Percentiles rank a stretch among this genome's conserved stretches.
Evolutionary conservation across 1,139 yeast genomes (phyloP).

Genomic region (Pichia sp.): DNA sequence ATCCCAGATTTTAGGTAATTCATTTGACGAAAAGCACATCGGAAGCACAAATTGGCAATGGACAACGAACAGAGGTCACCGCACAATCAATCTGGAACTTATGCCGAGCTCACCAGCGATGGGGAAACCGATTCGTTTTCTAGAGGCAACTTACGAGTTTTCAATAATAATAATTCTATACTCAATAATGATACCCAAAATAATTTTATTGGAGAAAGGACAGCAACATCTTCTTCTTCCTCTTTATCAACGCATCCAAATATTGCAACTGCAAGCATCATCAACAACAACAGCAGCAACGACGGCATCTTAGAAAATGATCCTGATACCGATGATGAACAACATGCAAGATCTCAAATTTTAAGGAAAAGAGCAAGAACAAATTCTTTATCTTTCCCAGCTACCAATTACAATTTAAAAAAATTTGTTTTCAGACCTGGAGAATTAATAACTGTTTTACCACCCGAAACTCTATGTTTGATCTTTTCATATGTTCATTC

Average conservation of each 20-base stretch:
- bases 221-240: constrained; percentile 2
- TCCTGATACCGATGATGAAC: constrained; percentile 30
- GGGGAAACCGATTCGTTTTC: not conserved
- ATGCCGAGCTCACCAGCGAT: not conserved
- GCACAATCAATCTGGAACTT: not conserved
- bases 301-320: constrained; percentile 22
- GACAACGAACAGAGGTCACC: too few species aligned
- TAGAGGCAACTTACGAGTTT: not conserved
- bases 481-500: constrained; percentile 64
- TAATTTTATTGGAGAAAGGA: not conserved
- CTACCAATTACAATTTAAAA: constrained; percentile 6
- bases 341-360: constrained; percentile 26
- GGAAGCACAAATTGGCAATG: too few species aligned
- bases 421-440: constrained; percentile 17
- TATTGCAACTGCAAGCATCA: not conserved
- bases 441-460: constrained; percentile 45
- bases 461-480: constrained; percentile 73
- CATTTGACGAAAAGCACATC: too few species aligned
- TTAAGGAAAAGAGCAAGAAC: constrained; percentile 23
- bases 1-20: too few species aligned
- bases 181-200: not conserved
- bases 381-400: constrained; percentile 16
- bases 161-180: not conserved
- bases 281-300: constrained; percentile 10
- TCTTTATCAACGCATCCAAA: not conserved